Evolutionary conservation across 1,139 yeast species (phyloP).

Genomic region (Nakaseomyces glabratus): DNA sequence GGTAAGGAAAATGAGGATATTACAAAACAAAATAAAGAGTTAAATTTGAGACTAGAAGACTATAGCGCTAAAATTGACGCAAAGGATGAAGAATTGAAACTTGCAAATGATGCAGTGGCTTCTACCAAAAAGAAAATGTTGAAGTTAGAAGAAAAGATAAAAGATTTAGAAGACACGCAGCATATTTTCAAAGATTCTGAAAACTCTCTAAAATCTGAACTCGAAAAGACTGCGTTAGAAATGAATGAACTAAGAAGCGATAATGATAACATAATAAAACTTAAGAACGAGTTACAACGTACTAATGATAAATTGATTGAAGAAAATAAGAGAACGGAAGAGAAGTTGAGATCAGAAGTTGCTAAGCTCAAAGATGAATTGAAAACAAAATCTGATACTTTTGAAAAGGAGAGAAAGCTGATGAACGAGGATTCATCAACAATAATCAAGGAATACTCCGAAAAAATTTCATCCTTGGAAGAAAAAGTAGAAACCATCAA

Average conservation of each 20-base stretch:
- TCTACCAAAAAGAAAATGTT: not conserved
- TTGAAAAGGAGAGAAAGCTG: constrained; percentile 43
- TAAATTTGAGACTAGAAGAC: not conserved
- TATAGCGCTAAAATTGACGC: not conserved
- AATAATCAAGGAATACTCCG: constrained; percentile 40
- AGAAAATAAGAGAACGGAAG: not conserved
- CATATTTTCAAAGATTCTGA: too few relatives aligned
- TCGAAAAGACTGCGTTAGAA: not conserved
- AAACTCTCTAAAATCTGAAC: too few relatives aligned
- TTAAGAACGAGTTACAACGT: not conserved
- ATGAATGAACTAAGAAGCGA: too few relatives aligned
- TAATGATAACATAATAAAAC: not conserved
- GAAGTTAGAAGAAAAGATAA: constrained; percentile 1
- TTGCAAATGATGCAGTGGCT: not conserved
- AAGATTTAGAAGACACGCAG: constrained; percentile 8
- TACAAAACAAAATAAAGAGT: not conserved
- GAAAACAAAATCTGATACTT: constrained; percentile 35
- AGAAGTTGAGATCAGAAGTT: constrained; percentile 14
- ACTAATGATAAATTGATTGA: not conserved
- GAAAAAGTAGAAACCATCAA: constrained; percentile 20
- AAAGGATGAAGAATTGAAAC: not conserved
- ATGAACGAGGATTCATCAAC: constrained; percentile 44
- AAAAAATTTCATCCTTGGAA: constrained; percentile 36
- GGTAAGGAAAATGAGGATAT: not conserved
- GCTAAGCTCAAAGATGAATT: constrained; percentile 24